Evolutionary conservation across 2,329 filamentous ascomycete genomes (phyloP).

Genomic region (Sclerotinia borealis): DNA sequence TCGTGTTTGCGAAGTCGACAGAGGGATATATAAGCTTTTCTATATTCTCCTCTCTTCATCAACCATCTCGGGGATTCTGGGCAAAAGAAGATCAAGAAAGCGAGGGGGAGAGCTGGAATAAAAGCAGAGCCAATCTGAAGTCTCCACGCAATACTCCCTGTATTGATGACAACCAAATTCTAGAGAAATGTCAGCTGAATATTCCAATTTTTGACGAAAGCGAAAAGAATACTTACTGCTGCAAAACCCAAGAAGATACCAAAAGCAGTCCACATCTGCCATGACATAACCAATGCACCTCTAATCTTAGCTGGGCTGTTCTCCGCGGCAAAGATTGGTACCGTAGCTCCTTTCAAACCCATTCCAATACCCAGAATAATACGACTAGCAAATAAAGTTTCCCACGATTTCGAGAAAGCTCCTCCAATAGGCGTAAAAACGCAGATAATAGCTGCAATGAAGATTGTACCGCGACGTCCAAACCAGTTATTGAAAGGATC

Average conservation of each 20-base stretch:
- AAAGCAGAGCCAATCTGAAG: conserved; percentile 59
- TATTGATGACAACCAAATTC: conserved; percentile 45
- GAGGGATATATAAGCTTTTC: conserved; percentile 52
- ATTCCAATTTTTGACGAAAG: rapidly evolving
- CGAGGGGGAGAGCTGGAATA: conserved; percentile 52
- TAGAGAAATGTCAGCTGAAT: background rate
- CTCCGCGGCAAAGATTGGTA: conserved; percentile 48
- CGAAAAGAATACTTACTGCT: conserved; percentile 20
- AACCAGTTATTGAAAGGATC: conserved; percentile 59
- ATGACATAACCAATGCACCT: conserved; percentile 71
- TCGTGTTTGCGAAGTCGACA: conserved; percentile 49
- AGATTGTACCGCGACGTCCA: conserved; percentile 65
- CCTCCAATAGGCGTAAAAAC: conserved; percentile 50
- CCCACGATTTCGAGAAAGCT: conserved; percentile 52
- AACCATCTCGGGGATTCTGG: conserved; percentile 52
- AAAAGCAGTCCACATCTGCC: conserved; percentile 66
- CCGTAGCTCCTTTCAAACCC: conserved; percentile 46
- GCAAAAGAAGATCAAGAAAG: conserved; percentile 57
- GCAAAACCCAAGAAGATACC: conserved; percentile 46
- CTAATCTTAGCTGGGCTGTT: conserved; percentile 47
- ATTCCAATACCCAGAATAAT: conserved; percentile 55
- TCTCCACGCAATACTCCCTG: conserved; percentile 52
- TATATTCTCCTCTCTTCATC: conserved; percentile 38
- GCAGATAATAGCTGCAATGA: conserved; percentile 61
- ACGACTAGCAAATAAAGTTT: conserved; percentile 47